Percentiles rank a stretch among this genome's conserved stretches.
Evolutionary conservation across 306 rosid species (phyloP).

Genomic region (barrel medic (Medicago truncatula)): DNA sequence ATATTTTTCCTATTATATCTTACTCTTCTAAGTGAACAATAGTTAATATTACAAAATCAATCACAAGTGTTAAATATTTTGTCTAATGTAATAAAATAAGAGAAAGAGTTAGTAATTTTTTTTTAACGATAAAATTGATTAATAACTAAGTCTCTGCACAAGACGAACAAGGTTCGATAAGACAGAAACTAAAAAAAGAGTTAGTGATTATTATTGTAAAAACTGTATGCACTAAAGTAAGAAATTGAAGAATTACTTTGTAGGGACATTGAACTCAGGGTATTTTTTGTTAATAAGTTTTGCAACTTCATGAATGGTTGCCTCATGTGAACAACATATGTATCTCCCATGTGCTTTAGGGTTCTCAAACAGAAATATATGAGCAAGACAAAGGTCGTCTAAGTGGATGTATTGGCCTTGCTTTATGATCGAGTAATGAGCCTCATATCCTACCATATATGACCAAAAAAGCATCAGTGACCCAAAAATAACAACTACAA

Average conservation of each 20-base stretch:
- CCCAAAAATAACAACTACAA: too few species aligned
- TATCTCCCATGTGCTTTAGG: slow-evolving; percentile 75
- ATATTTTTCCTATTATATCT: not conserved
- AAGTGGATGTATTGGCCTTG: slow-evolving; percentile 69
- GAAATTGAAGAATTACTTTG: slow-evolving; percentile 47
- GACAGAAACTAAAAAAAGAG: too few species aligned
- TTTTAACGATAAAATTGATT: too few species aligned
- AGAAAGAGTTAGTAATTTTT: too few species aligned
- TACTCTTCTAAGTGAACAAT: not conserved
- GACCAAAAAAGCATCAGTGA: too few species aligned
- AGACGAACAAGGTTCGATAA: too few species aligned
- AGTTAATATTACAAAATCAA: too few species aligned
- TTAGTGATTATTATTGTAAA: not conserved
- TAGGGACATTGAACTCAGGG: slow-evolving; percentile 63
- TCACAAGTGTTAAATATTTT: too few species aligned
- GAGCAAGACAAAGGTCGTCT: slow-evolving; percentile 74
- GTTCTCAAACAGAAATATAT: slow-evolving; percentile 66
- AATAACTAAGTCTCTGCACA: too few species aligned
- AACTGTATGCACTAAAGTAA: not conserved
- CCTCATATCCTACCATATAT: slow-evolving; percentile 56
- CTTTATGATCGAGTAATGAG: slow-evolving; percentile 64
- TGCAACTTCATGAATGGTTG: slow-evolving; percentile 69
- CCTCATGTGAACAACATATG: slow-evolving; percentile 59
- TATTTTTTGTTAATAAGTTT: slow-evolving; percentile 56
- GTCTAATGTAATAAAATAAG: too few species aligned